Base-by-base conservation (phyloP, 2,329 filamentous ascomycete species). In the Aspergillus sp. region DNA sequence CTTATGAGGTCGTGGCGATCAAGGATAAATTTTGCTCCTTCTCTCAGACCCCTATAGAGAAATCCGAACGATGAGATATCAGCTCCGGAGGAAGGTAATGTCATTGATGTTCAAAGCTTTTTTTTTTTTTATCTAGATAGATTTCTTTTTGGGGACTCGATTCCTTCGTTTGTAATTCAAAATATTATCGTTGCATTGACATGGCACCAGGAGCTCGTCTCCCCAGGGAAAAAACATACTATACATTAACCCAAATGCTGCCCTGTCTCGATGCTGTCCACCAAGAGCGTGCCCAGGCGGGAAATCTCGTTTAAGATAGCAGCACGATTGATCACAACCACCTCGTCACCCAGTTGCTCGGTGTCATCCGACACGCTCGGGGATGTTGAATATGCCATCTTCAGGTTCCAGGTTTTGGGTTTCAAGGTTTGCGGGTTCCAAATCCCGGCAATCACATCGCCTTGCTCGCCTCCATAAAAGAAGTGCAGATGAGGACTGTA, bases 1-100 rank as follows among this genome's bases (percentile, higher is more conserved):
- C 92, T 66, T 99, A 99, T 73, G 95, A 99, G 79, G 94, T 99
- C 18, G 91, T 98, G 31, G 89, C 91, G 11, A 96, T 99, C 77
- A 96, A 96, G 81, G 95, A 99, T 77, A 87, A 87, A 70, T 96
- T 86, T 79, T 99, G 95, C 74, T 88, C 91, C 26, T 96, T 96
- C 76, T 94, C 88, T 61, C 84, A 88, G 71, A 84, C 86, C 64
- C 77, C 82, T 45, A 77, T 82, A 57, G 81, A 81, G 54, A 83
- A 80, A 64, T 69, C 69, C 39, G 74, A 77, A 60, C 71, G 69
- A 56, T 60, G 80, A 78, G 64, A 79, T 47, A 49, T 61, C 24
- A 54, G 59, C 20, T 63, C 45, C 20, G 56, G 32, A 50, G 22
- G 47, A 64, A 36, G 45, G 47, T 59, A 56, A 63, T 62, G 49